Conservation (phyloP, 805 yeast species). For the Monosporozyma siamensis region DNA sequence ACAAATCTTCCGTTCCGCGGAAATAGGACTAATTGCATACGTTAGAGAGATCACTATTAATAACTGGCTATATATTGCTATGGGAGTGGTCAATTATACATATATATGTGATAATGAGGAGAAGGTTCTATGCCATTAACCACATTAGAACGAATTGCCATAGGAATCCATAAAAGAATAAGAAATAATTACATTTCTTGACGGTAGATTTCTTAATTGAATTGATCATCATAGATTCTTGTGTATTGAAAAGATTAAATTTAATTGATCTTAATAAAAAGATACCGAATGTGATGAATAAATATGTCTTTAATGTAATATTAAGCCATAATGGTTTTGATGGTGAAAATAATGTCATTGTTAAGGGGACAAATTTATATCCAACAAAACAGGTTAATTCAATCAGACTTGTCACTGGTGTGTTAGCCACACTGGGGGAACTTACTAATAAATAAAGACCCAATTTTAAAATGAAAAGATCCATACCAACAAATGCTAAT, state of each 20-base stretch:
- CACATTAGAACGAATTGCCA: constrained; percentile 71
- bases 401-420: constrained; percentile 43
- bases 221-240: constrained; percentile 35
- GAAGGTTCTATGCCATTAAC: constrained; percentile 39
- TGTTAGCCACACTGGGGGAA: constrained; percentile 7
- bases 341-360: constrained; percentile 46
- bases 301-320: constrained; percentile 40
- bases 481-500: constrained; percentile 70
- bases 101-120: not conserved
- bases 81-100: too few species aligned
- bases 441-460: constrained; percentile 65
- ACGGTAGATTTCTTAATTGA: constrained; percentile 48
- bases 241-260: constrained; percentile 37
- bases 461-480: constrained; percentile 62
- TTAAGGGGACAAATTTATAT: constrained; percentile 82
- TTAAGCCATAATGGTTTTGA: constrained; percentile 34
- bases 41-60: too few species aligned
- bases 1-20: too few species aligned
- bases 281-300: constrained; percentile 49
- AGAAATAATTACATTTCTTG: constrained; percentile 75
- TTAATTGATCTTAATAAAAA: constrained; percentile 52
- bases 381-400: constrained; percentile 88
- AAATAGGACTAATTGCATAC: too few species aligned
- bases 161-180: constrained; percentile 75
- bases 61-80: too few species aligned